Evolutionary conservation across 345 rosid species (phyloP).

Genomic region (Eucalyptus sp.): DNA sequence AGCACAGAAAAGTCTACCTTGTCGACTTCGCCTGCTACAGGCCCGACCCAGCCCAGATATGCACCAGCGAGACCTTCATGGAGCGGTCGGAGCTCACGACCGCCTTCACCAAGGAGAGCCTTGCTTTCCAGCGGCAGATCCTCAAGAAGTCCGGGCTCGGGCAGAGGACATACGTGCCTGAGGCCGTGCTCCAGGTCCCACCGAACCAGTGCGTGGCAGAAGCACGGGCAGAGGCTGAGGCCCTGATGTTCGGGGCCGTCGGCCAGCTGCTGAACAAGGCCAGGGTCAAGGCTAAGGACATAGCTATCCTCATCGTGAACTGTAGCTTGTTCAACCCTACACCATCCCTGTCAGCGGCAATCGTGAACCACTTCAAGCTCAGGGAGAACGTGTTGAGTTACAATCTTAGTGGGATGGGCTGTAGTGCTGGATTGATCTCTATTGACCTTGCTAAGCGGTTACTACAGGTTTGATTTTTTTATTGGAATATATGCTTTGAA

Average conservation of each 20-base stretch:
- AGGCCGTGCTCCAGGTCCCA: background rate
- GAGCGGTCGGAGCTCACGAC: background rate
- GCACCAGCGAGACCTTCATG: background rate
- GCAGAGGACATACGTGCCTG: background rate
- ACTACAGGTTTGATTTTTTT: background rate
- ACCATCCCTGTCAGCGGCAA: slow-evolving; percentile 19
- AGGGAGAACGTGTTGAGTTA: slow-evolving; percentile 13
- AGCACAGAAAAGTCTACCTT: slow-evolving; percentile 8
- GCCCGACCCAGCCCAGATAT: slow-evolving; percentile 5
- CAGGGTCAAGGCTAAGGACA: slow-evolving; percentile 15
- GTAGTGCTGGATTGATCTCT: slow-evolving; percentile 11
- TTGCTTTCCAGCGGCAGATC: slow-evolving; percentile 14
- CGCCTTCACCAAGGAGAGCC: slow-evolving; percentile 3
- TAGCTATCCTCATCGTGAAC: slow-evolving; percentile 21
- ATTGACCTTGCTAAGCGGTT: slow-evolving; percentile 20
- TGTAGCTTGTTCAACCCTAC: slow-evolving; percentile 18
- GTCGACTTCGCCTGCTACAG: slow-evolving; percentile 17
- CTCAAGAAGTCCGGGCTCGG: slow-evolving; percentile 22
- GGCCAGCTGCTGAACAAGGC: background rate
- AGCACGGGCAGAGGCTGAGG: slow-evolving; percentile 22
- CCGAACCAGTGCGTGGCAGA: slow-evolving; percentile 1
- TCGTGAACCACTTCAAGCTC: slow-evolving; percentile 18
- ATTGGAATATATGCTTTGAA: too few relatives aligned
- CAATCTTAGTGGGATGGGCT: slow-evolving; percentile 24
- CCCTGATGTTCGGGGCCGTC: slow-evolving; percentile 9